A percentile compares a stretch with the other conserved stretches of the same genome.
Evolutionary conservation across 805 yeast species (phyloP).

Genomic region (Lipomyces lipofer): DNA sequence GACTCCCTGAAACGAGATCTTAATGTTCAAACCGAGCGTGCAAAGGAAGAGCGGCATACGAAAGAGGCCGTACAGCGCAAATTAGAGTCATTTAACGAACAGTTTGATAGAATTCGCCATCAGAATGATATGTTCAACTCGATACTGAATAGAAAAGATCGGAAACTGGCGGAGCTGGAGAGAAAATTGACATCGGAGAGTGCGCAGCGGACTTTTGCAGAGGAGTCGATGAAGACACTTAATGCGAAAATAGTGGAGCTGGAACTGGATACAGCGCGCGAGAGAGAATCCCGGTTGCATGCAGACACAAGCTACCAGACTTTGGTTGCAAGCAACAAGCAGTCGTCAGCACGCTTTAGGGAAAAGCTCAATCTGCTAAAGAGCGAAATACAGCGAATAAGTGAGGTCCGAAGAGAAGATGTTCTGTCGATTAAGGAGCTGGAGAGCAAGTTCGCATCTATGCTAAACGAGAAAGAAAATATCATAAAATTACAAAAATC

Average conservation of each 20-base stretch:
- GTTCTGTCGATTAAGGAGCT: not conserved
- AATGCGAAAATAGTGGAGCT: constrained; percentile 9
- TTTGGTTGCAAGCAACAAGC: constrained; percentile 11
- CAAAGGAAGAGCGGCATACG: constrained; percentile 55
- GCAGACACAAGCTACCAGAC: constrained; percentile 21
- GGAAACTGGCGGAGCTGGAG: constrained; percentile 68
- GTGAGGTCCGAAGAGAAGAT: constrained; percentile 11
- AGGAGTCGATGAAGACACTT: constrained; percentile 3
- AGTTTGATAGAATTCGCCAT: constrained; percentile 53
- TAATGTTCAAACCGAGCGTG: constrained; percentile 42
- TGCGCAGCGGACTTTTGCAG: not conserved
- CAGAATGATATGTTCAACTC: constrained; percentile 75
- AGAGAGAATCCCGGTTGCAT: constrained; percentile 19
- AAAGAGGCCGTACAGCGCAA: constrained; percentile 49
- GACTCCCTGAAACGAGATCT: constrained; percentile 57
- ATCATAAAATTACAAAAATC: constrained; percentile 8
- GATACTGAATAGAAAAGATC: constrained; percentile 65
- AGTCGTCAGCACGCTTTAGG: constrained; percentile 9
- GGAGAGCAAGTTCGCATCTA: not conserved
- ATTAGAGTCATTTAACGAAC: constrained; percentile 59
- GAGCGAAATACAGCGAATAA: constrained; percentile 12
- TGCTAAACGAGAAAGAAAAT: constrained; percentile 9
- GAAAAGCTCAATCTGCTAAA: constrained; percentile 12
- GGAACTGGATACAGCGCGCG: constrained; percentile 15
- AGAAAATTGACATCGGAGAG: constrained; percentile 42